Conservation (phyloP, 1,284 basidiomycete species). For the Microstroma glucosiphilum region DNA sequence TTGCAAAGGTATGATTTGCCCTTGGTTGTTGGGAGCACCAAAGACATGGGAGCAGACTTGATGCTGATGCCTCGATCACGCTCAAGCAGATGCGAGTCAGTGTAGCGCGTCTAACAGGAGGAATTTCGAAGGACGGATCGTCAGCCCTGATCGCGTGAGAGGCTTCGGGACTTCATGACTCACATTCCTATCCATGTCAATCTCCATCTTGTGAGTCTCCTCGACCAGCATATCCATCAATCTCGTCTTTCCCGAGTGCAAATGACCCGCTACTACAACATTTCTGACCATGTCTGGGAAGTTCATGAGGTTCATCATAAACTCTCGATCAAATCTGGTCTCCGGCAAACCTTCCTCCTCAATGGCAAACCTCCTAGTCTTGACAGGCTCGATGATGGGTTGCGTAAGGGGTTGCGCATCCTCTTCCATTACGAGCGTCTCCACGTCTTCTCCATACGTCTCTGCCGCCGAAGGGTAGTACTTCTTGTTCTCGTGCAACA, state of each 20-base stretch:
- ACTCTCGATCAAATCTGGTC: conserved; percentile 58
- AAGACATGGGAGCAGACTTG: conserved; percentile 92
- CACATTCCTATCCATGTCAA: conserved; percentile 37
- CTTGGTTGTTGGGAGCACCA: conserved; percentile 75
- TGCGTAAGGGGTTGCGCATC: conserved; percentile 91
- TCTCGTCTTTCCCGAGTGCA: conserved; percentile 97
- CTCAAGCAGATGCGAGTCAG: conserved; percentile 86
- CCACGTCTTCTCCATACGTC: conserved; percentile 87
- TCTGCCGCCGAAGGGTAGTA: conserved; percentile 91
- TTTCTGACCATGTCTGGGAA: conserved; percentile 86
- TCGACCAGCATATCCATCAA: conserved; percentile 93
- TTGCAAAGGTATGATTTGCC: conserved; percentile 92
- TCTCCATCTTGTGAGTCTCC: conserved; percentile 84
- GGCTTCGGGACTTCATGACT: neutral
- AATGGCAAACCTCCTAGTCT: conserved; percentile 82
- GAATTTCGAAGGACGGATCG: neutral
- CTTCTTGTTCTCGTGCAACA: conserved; percentile 94
- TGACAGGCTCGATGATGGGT: conserved; percentile 91
- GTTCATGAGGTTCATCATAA: conserved; percentile 81
- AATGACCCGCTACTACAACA: conserved; percentile 61
- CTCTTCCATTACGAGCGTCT: conserved; percentile 96
- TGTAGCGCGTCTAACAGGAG: conserved; percentile 68
- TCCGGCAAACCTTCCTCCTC: conserved; percentile 40
- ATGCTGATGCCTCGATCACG: conserved; percentile 85
- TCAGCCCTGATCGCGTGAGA: neutral